phyloP scores from a whole-genome alignment of 2,329 filamentous ascomycete genomes.

The Ceratocystis papillata region DNA sequence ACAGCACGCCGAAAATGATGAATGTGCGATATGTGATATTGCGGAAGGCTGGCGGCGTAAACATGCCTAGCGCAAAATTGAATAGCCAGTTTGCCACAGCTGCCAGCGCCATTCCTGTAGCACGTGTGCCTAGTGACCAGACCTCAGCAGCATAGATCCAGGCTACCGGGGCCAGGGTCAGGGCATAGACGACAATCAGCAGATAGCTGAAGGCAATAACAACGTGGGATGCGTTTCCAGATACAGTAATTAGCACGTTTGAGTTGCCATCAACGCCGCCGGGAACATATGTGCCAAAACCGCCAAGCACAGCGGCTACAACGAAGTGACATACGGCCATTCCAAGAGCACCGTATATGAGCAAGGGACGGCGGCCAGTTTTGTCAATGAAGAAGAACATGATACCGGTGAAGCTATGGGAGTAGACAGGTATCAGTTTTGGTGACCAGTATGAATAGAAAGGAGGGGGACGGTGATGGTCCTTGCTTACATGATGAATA shows the following conservation, averaged over 20 bases:
- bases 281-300: slow-evolving; percentile 36
- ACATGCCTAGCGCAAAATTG: slow-evolving; percentile 35
- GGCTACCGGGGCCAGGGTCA: slow-evolving; percentile 52
- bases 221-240: slow-evolving; percentile 44
- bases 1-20: slow-evolving; percentile 36
- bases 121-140: slow-evolving; percentile 50
- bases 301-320: slow-evolving; percentile 43
- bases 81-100: slow-evolving; percentile 40
- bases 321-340: slow-evolving; percentile 53
- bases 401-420: slow-evolving; percentile 30
- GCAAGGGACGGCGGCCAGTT: slow-evolving; percentile 51
- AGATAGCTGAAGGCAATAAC: slow-evolving; percentile 57
- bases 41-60: slow-evolving; percentile 33
- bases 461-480: no score
- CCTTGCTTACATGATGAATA: slow-evolving; percentile 28
- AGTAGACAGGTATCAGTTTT: slow-evolving; percentile 39
- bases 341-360: slow-evolving; percentile 54
- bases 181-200: slow-evolving; percentile 51
- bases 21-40: slow-evolving; percentile 32
- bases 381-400: slow-evolving; percentile 43
- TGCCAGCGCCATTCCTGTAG: slow-evolving; percentile 48
- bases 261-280: slow-evolving; percentile 38
- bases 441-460: neutral
- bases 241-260: slow-evolving; percentile 38
- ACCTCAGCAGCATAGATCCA: slow-evolving; percentile 59